phyloP scores from a whole-genome alignment of 352 stramenopile species.

The Phytophthora pisi region DNA sequence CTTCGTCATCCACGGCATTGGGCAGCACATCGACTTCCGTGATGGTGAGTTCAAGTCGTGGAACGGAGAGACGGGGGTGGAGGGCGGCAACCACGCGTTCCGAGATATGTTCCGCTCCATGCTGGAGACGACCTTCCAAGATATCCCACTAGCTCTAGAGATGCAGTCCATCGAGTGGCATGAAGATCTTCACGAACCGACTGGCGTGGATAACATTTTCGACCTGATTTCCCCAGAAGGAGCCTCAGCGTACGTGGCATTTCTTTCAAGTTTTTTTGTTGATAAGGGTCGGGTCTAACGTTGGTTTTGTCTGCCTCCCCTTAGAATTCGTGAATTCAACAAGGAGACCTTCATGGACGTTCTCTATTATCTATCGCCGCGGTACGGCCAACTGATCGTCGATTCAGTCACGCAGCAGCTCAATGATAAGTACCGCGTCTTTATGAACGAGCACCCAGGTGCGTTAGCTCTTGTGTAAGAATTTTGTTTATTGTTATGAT shows the following conservation, averaged over 20 bases:
- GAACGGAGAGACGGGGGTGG: slow-evolving; percentile 71
- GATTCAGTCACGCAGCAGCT: slow-evolving; percentile 89
- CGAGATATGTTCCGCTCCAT: slow-evolving; percentile 77
- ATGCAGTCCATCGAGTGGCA: slow-evolving; percentile 93
- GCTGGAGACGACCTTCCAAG: slow-evolving; percentile 80
- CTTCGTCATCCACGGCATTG: slow-evolving; percentile 89
- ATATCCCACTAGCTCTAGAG: slow-evolving; percentile 83
- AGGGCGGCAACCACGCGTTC: slow-evolving; percentile 84
- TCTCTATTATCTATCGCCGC: slow-evolving; percentile 92
- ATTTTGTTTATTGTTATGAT: background rate
- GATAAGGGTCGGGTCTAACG: background rate
- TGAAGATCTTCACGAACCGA: slow-evolving; percentile 87
- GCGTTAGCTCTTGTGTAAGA: background rate
- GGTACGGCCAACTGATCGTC: slow-evolving; percentile 92
- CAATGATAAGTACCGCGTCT: slow-evolving; percentile 91
- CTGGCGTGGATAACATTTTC: slow-evolving; percentile 83
- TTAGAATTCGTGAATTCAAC: slow-evolving; percentile 91
- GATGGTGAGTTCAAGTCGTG: slow-evolving; percentile 84
- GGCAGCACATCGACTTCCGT: slow-evolving; percentile 86
- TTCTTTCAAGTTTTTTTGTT: background rate
- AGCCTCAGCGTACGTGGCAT: slow-evolving; percentile 54
- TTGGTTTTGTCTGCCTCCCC: background rate
- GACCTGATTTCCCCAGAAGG: slow-evolving; percentile 85
- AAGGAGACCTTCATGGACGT: slow-evolving; percentile 95
- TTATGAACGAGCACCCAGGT: slow-evolving; percentile 88